These are phyloP conservation scores for Hypoxylon sp. DNA, from an alignment of 2,329 filamentous ascomycete species.

Conservation along the genomic window DNA sequence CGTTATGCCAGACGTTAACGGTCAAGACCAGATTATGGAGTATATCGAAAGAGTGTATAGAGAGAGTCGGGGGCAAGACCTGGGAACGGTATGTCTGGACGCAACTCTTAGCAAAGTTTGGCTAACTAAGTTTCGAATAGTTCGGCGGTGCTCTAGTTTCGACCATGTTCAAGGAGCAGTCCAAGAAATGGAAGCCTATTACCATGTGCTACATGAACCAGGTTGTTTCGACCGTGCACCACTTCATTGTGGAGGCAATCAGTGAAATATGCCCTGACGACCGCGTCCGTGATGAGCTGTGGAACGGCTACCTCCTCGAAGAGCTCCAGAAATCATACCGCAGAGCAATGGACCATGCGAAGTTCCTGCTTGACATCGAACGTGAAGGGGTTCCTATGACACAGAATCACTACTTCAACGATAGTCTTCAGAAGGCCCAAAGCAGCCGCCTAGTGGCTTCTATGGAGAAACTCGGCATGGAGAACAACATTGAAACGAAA, in stretches of 20 bases:
- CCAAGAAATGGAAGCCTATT: constrained; percentile 63
- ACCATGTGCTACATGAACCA: constrained; percentile 62
- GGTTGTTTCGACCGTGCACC: constrained; percentile 61
- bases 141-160: constrained; percentile 53
- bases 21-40: constrained; percentile 56
- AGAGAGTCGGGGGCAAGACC: constrained; percentile 59
- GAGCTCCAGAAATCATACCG: constrained; percentile 61
- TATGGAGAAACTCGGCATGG: constrained; percentile 35
- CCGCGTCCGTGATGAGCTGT: constrained; percentile 58
- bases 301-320: constrained; percentile 59
- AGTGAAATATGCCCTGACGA: constrained; percentile 59
- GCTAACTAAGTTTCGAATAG: constrained; percentile 32
- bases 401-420: constrained; percentile 66
- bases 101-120: neutral
- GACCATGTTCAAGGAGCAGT: constrained; percentile 64
- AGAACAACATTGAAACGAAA: neutral
- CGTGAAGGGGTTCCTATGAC: constrained; percentile 61
- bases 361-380: constrained; percentile 67
- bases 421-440: constrained; percentile 51
- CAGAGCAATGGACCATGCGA: constrained; percentile 60
- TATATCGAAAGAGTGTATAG: constrained; percentile 63
- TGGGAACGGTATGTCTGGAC: constrained; percentile 56
- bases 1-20: constrained; percentile 40
- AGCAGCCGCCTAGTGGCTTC: constrained; percentile 42
- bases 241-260: constrained; percentile 61